Evolutionary conservation across 768 basidiomycete species (phyloP), one percentile per base, ranked within the genome.

Genomic region (Sutorius australiensis): DNA sequence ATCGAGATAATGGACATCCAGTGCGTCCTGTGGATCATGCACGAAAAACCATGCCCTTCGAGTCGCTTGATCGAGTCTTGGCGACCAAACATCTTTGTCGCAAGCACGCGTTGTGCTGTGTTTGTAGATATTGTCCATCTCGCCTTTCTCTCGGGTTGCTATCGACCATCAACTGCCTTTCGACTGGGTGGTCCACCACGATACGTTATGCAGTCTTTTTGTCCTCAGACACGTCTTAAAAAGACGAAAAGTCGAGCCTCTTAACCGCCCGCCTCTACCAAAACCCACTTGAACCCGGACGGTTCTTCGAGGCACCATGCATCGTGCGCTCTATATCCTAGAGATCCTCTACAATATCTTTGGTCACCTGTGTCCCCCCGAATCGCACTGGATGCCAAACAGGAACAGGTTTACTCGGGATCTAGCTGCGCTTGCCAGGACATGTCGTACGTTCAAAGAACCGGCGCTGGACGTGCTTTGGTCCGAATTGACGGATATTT

Each of bases 401-500:
- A 28, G n/a, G 14, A 6, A 9, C 13, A 13, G 28, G 1, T 12
- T 6, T 19, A 24, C 39, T 28, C 19, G 31, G 10, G 47, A 31
- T n/a, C 21, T 57, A 6, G 33, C 33, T 13, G 17, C 13, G 4
- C 39, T 57, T 11, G 48, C 44, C 27, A 31, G 48, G 28, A 55
- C 56, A 2, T 57, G 44, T 28, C 54, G 8, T 7, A 11, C 31
- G 3, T 55, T 57, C 34, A 57, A 50, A 41, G 56, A 50, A 2
- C 53, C 48, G 6, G 55, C 55, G 8, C 24, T 56, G 27, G 27
- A 54, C n/a, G 19, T 46, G 2, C 48, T 57, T 6, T 56, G 56
- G 53, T 57, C 40, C 1, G 48, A 50, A 9, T 38, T 56, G 48
- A 1, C 12, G 3, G 34, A 46, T 19, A 48, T 50, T 11, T n/a